Percentiles rank a stretch among this genome's conserved stretches.
These are phyloP conservation scores for Coccinonectria pachysandricola DNA, from an alignment of 2,329 filamentous ascomycete genomes.

Conservation along the genomic window DNA sequence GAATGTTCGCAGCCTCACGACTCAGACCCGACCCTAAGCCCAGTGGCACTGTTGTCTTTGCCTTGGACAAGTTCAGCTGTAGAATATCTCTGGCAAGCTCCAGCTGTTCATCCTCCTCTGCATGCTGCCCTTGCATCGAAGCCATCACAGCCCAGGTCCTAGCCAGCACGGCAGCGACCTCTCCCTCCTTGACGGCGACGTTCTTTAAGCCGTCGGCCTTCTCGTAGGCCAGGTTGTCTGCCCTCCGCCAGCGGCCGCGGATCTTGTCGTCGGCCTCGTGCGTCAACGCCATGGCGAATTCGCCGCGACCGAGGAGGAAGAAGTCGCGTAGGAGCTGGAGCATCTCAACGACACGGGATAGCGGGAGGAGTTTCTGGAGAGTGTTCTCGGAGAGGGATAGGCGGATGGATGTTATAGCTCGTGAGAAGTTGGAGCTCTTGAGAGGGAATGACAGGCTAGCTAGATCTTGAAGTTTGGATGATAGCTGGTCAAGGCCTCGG, in stretches of 20 bases:
- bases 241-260: constrained; percentile 58
- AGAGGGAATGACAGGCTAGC: constrained; percentile 63
- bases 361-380: constrained; percentile 70
- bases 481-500: constrained; percentile 49
- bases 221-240: constrained; percentile 47
- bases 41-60: constrained; percentile 27
- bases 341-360: constrained; percentile 65
- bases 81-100: constrained; percentile 74
- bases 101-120: constrained; percentile 72
- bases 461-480: constrained; percentile 59
- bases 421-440: constrained; percentile 58
- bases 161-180: constrained; percentile 66
- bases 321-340: constrained; percentile 74
- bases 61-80: constrained; percentile 52
- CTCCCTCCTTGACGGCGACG: constrained; percentile 71
- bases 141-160: constrained; percentile 72
- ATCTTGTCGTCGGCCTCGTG: constrained; percentile 75
- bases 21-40: constrained; percentile 27
- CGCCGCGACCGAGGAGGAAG: constrained; percentile 76
- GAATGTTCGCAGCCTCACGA: constrained; percentile 20
- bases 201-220: constrained; percentile 37
- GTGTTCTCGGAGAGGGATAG: constrained; percentile 75
- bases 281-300: constrained; percentile 82
- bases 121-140: constrained; percentile 57
- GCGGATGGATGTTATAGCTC: constrained; percentile 65